phyloP scores from a whole-genome alignment of 208 protist genomes.

The Trypanosoma melophagium region DNA sequence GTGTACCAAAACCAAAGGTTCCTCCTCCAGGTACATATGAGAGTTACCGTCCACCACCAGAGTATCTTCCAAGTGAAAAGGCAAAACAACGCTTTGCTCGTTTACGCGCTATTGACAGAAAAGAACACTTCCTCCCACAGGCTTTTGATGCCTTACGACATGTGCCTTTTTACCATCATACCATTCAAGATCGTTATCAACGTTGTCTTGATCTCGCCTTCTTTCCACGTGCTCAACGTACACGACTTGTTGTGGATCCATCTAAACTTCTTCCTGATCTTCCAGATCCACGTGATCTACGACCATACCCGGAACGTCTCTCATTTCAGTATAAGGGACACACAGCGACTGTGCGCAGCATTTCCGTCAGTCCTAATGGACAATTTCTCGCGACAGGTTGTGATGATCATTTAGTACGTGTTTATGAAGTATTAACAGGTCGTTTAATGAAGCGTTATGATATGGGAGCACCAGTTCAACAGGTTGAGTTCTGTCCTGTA shows the following conservation, averaged over 20 bases:
- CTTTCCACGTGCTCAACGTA: constrained; percentile 93
- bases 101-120: constrained; percentile 89
- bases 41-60: constrained; percentile 98
- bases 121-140: constrained; percentile 92
- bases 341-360: constrained; percentile 88
- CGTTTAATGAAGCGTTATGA: constrained; percentile 93
- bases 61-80: constrained; percentile 95
- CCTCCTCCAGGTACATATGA: constrained; percentile 94
- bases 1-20: constrained; percentile 73
- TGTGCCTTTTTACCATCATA: constrained; percentile 95
- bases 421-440: constrained; percentile 98
- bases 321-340: constrained; percentile 96
- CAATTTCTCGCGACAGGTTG: constrained; percentile 97
- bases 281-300: constrained; percentile 96
- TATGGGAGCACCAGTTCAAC: constrained; percentile 83
- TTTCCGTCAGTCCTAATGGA: constrained; percentile 95
- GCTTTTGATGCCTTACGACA: constrained; percentile 92
- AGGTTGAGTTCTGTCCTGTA: constrained; percentile 95
- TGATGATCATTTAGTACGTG: constrained; percentile 95
- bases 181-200: constrained; percentile 98
- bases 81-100: constrained; percentile 87
- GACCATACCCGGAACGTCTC: constrained; percentile 98
- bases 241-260: constrained; percentile 91
- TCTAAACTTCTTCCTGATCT: constrained; percentile 97
- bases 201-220: constrained; percentile 99